Evolutionary conservation across 371 early-diverging fungal genomes (phyloP), one percentile per base, ranked within the genome.

Genomic region (Actinomortierella ambigua): DNA sequence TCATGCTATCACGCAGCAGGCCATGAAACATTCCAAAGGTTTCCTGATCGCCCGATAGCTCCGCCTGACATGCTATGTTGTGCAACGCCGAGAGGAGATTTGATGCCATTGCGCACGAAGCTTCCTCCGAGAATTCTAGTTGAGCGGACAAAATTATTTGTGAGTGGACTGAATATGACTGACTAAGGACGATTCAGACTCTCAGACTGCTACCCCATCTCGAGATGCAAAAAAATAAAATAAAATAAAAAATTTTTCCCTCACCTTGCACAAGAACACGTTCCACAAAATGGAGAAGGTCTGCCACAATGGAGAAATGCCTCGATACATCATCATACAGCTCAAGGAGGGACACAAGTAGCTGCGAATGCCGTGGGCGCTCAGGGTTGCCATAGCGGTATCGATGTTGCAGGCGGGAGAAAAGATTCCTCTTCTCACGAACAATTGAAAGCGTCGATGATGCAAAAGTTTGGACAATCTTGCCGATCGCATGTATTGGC

Each of bases 391-490:
- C n/a, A 1, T 28, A 8, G 23, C 18, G 67, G 17, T 66, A 73
- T 0, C n/a, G 26, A 26, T 53, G 55, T 43, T 73, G 67, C 17
- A 53, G 17, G 0, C 43, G 41, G 0, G 63, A 56, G 47, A 73
- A 18, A 15, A 29, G 47, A n/a, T 15, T 3, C 29, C 23, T 65
- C 13, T 66, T 20, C 9, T 47, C 47, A 2, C 47, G 15, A 11
- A 73, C 29, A 39, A 66, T 63, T 11, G 41, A 28, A 27, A 63
- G 59, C 0, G 59, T 54, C 18, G 63, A 66, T 0, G 73, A 57
- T 0, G 66, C 66, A 51, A 73, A 63, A 0, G 57, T 50, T 34
- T 73, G 73, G n/a, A 73, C 40, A 24, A 63, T 24, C 39, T 66
- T 73, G 15, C 73, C 73, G n/a, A 59, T 42, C 11, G 9, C 20